Evolutionary conservation across 2,329 filamentous ascomycete genomes (phyloP), one percentile per base, ranked within the genome.

Genomic region (Exophiala viscosa): DNA sequence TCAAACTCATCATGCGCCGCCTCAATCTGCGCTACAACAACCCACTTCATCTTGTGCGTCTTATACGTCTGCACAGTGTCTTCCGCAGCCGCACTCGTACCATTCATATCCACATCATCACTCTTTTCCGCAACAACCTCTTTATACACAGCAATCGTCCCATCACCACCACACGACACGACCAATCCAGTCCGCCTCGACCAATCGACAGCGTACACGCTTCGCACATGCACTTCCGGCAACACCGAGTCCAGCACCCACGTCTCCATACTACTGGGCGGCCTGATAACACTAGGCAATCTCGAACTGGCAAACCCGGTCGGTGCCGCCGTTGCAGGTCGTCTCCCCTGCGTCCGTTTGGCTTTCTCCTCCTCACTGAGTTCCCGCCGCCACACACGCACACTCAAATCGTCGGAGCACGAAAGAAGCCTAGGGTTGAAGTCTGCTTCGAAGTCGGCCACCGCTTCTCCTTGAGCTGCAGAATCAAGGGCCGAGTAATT

Each of bases 261-360:
- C 8, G 86, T 83, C 70, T 99, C 93, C 58, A 88, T 85, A 34
- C 88, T 77, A 14, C 79, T 78, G 2, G 73, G 70, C 17, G 84
- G 82, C 46, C 90, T 84, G 76, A 97, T 93, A 3, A 93, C 96
- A 64, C 88, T 96, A n/a, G 92, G 90, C 55, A 95, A 86, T n/a
- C 53, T 48, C 23, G 49, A 45, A 20, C 50, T 54, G 9, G 53
- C 48, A 34, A 61, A 61, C 2, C 59, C 59, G 20, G 49, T 59
- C 3, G 52, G 54, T n/a, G 53, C 44, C 49, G 35, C 38, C 10
- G 36, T 15, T 34, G 36, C 33, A 13, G 39, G 15, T 9, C 20
- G 15, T 28, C 45, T 15, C 10, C 15, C 17, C n/a, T 38, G 44
- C 6, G 54, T 58, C 36, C 46, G 51, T n/a, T 54, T 63, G 2